phyloP scores from a whole-genome alignment of 495 filamentous ascomycete species.

The Tetracladium marchalianum region DNA sequence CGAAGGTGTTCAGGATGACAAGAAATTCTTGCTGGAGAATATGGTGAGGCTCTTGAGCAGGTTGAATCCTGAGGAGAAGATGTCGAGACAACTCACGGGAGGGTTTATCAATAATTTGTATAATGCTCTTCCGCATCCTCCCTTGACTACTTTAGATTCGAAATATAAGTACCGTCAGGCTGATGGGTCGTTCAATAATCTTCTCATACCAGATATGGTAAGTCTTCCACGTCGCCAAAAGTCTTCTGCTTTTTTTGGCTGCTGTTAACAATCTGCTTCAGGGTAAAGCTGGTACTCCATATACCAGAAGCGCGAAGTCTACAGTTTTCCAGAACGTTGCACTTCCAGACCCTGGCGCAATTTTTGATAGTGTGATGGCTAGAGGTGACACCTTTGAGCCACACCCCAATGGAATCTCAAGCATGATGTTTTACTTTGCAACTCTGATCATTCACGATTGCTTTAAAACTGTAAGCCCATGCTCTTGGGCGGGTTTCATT shows the following conservation, averaged over 20 bases:
- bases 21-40: slow-evolving; percentile 28
- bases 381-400: slow-evolving; percentile 36
- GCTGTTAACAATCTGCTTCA: not conserved
- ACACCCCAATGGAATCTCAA: slow-evolving; percentile 54
- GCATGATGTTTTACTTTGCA: slow-evolving; percentile 81
- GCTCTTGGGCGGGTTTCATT: not conserved
- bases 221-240: slow-evolving; percentile 14
- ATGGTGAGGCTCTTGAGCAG: slow-evolving; percentile 26
- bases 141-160: slow-evolving; percentile 29
- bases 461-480: slow-evolving; percentile 25
- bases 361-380: slow-evolving; percentile 52
- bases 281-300: slow-evolving; percentile 47
- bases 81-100: slow-evolving; percentile 45
- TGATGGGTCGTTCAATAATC: slow-evolving; percentile 60
- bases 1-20: slow-evolving; percentile 26
- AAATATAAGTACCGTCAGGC: slow-evolving; percentile 54
- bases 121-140: slow-evolving; percentile 50
- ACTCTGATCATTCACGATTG: slow-evolving; percentile 81
- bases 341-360: slow-evolving; percentile 62
- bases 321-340: slow-evolving; percentile 49
- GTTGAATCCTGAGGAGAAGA: slow-evolving; percentile 21
- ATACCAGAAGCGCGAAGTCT: slow-evolving; percentile 66
- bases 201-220: slow-evolving; percentile 51
- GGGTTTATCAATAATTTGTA: slow-evolving; percentile 63
- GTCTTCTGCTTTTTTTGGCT: slow-evolving; percentile 16